Evolutionary conservation across 257 asterid genomes (phyloP).

Genomic region (Penstemon barbatus): DNA sequence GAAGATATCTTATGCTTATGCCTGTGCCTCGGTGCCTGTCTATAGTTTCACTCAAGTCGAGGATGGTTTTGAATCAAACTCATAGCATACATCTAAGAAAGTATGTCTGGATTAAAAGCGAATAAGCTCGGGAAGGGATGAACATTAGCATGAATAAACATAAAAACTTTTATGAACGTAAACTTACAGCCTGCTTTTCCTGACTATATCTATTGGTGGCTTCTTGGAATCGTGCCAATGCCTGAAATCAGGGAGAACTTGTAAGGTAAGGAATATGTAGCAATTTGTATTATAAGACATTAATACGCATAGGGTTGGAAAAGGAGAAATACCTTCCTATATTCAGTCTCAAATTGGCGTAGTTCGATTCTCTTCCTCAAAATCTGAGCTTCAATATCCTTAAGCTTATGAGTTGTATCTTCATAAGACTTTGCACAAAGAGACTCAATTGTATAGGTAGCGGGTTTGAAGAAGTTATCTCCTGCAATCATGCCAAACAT

Average conservation of each 20-base stretch:
- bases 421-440: constrained; percentile 89
- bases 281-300: neutral
- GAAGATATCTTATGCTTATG: too few species aligned
- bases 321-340: constrained; percentile 68
- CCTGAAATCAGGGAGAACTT: constrained; percentile 47
- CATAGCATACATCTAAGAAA: too few species aligned
- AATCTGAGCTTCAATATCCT: constrained; percentile 90
- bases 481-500: constrained; percentile 55
- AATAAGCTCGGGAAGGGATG: too few species aligned
- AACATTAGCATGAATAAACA: neutral
- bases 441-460: constrained; percentile 84
- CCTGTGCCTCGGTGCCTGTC: too few species aligned
- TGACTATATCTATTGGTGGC: constrained; percentile 86
- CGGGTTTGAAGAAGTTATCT: constrained; percentile 96
- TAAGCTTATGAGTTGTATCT: constrained; percentile 77
- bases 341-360: constrained; percentile 97
- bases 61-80: too few species aligned
- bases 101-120: too few species aligned
- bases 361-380: constrained; percentile 92
- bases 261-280: constrained; percentile 7
- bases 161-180: neutral
- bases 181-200: constrained; percentile 93
- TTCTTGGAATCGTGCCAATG: constrained; percentile 95
- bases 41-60: too few species aligned
- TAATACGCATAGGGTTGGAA: neutral